These are phyloP conservation scores for Epichloe hybrida DNA, from an alignment of 2,329 filamentous ascomycete genomes.

Conservation along the genomic window DNA sequence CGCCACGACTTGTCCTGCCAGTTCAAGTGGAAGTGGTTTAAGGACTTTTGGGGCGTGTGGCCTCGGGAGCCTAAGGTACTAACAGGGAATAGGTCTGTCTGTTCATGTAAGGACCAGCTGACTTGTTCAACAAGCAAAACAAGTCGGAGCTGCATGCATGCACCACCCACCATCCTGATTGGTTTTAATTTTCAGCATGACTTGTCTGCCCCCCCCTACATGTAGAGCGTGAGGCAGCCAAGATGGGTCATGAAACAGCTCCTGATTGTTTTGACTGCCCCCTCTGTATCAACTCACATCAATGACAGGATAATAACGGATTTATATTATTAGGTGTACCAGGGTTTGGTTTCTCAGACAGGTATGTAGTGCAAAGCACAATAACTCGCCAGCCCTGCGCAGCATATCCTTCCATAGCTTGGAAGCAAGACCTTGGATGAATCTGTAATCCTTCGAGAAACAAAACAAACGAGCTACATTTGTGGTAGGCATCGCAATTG, in stretches of 20 bases:
- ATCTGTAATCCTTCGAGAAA: no score
- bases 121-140: not conserved
- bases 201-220: not conserved
- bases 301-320: no score
- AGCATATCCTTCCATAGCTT: no score
- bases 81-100: not conserved
- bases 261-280: not conserved
- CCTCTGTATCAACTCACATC: no score
- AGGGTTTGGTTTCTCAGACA: no score
- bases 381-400: no score
- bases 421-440: no score
- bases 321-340: no score
- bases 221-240: not conserved
- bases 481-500: no score
- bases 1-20: not conserved
- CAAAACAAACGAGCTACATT: no score
- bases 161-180: not conserved
- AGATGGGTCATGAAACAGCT: not conserved
- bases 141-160: not conserved
- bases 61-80: not conserved
- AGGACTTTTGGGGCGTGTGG: not conserved
- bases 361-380: no score
- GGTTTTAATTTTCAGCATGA: not conserved
- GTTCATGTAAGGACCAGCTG: not conserved
- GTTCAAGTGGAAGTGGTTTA: not conserved